These are phyloP conservation scores for Panicum miliaceum DNA, from an alignment of 176 grass and related monocot species.

Conservation along the genomic window DNA sequence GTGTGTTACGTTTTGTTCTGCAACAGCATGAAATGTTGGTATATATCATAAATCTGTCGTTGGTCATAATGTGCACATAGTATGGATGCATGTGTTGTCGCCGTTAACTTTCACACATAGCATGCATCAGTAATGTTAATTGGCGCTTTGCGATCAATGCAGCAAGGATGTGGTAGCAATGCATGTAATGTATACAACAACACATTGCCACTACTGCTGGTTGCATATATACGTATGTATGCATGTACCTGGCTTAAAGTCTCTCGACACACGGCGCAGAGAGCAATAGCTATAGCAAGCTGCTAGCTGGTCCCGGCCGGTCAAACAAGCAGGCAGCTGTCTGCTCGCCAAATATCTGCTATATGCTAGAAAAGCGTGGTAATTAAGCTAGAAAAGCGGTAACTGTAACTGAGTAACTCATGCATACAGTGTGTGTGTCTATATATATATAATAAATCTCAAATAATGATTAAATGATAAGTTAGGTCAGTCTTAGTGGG, in stretches of 20 bases:
- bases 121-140: background rate
- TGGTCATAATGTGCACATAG: background rate
- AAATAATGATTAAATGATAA: too few species aligned
- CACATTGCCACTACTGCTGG: background rate
- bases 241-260: background rate
- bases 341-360: background rate
- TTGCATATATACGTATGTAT: background rate
- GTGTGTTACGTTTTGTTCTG: background rate
- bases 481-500: too few species aligned
- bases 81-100: background rate
- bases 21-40: constrained; percentile 24
- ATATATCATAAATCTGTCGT: background rate
- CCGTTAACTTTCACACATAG: background rate
- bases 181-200: background rate
- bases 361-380: background rate
- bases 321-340: constrained; percentile 18
- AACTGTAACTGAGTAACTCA: too few species aligned
- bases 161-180: too few species aligned
- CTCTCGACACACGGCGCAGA: constrained; percentile 13
- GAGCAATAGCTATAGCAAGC: constrained; percentile 7
- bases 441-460: too few species aligned
- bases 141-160: constrained; percentile 26
- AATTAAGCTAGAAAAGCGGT: background rate
- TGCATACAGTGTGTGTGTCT: too few species aligned
- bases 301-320: background rate